Conservation (phyloP, 2,329 filamentous ascomycete genomes). For the Epichloe coenophiala region DNA sequence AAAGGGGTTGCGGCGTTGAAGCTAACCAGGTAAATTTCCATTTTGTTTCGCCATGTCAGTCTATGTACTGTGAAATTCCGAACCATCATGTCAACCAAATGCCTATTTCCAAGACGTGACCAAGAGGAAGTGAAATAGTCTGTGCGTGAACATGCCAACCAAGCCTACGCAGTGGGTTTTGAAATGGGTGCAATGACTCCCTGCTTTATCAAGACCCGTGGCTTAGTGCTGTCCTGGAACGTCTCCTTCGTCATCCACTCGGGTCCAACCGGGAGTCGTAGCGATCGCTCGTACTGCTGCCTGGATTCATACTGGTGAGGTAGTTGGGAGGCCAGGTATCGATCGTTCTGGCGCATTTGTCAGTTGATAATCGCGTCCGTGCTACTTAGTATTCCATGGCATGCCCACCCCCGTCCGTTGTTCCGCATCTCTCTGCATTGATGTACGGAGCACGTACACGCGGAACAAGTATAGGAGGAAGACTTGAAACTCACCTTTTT, state of each 20-base stretch:
- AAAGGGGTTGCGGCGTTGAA: not conserved
- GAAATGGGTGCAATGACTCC: constrained; percentile 80
- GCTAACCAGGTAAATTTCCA: not conserved
- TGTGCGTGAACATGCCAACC: not conserved
- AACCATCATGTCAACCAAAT: not conserved
- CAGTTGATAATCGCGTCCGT: not conserved
- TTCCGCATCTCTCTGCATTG: too few species aligned
- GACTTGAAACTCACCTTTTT: constrained; percentile 58
- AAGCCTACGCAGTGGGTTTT: constrained; percentile 44
- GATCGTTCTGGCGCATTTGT: constrained; percentile 48
- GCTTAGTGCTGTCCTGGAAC: constrained; percentile 81
- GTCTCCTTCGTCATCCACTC: constrained; percentile 97
- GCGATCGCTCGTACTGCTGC: constrained; percentile 79
- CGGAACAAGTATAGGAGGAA: not conserved
- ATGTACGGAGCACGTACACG: not conserved
- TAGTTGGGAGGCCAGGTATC: constrained; percentile 71
- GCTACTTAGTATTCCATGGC: too few species aligned
- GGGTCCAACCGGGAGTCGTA: constrained; percentile 76
- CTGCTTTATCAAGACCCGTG: constrained; percentile 78
- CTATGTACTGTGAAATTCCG: not conserved
- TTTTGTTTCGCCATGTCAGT: not conserved
- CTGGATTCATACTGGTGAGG: constrained; percentile 83
- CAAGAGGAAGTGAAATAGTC: not conserved
- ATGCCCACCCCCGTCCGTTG: too few species aligned
- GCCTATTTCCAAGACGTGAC: not conserved